Evolutionary conservation across 2,329 filamentous ascomycete species (phyloP).

Genomic region (Scortechinia acanthostroma): DNA sequence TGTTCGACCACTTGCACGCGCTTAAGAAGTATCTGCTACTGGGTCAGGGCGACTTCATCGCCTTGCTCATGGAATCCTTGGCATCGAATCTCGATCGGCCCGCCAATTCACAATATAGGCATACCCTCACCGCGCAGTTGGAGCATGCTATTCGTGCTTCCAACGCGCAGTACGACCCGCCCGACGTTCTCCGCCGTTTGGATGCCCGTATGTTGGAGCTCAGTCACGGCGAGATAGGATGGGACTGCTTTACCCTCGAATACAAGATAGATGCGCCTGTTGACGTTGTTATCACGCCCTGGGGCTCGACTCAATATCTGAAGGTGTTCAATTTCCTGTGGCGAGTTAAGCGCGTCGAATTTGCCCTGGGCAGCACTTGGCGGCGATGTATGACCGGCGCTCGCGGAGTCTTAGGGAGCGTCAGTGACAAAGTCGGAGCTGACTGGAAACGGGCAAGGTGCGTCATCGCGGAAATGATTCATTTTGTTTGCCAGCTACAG

Average conservation of each 20-base stretch:
- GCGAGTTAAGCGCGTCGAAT: constrained; percentile 96
- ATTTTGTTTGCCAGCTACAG: constrained; percentile 92
- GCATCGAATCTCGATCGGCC: constrained; percentile 88
- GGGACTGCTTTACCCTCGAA: constrained; percentile 97
- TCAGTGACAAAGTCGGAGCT: constrained; percentile 59
- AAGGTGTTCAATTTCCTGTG: constrained; percentile 99
- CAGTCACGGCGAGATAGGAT: constrained; percentile 92
- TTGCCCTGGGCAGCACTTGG: constrained; percentile 85
- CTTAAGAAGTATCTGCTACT: constrained; percentile 92
- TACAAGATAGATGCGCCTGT: constrained; percentile 97
- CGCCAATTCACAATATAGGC: constrained; percentile 91
- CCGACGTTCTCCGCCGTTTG: constrained; percentile 81
- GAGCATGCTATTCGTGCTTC: constrained; percentile 95
- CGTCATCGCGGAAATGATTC: constrained; percentile 92
- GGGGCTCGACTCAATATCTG: constrained; percentile 90
- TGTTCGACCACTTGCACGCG: constrained; percentile 85
- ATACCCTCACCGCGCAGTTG: constrained; percentile 93
- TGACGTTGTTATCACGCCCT: constrained; percentile 93
- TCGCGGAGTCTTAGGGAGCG: constrained; percentile 76
- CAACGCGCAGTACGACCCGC: constrained; percentile 89
- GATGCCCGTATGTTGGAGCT: constrained; percentile 98
- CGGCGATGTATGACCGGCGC: constrained; percentile 91
- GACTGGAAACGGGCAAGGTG: constrained; percentile 90
- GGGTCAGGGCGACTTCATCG: constrained; percentile 94
- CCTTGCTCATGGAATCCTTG: constrained; percentile 90